These are phyloP conservation scores for Didymella pinodella DNA, from an alignment of 2,329 filamentous ascomycete species.

Conservation along the genomic window DNA sequence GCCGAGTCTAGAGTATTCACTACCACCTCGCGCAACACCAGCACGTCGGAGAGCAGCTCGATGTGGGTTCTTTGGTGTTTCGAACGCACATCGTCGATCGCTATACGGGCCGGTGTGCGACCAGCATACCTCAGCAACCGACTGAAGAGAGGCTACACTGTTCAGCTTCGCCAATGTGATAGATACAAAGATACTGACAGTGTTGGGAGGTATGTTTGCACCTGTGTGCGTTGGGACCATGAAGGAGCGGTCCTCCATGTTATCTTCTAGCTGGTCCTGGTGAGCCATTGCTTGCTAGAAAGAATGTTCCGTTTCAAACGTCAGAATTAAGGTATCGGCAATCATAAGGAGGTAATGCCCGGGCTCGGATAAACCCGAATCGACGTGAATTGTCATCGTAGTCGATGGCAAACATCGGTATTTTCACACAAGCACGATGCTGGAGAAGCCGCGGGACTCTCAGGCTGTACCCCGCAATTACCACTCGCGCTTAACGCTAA, in stretches of 20 bases:
- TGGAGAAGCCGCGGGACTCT: conserved; percentile 23
- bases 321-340: too few species aligned
- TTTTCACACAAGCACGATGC: conserved; percentile 13
- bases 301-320: background rate
- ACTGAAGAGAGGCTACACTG: conserved; percentile 49
- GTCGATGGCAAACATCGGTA: conserved; percentile 34
- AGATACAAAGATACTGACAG: conserved; percentile 26
- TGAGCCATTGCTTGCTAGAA: conserved; percentile 1
- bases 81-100: conserved; percentile 52
- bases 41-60: conserved; percentile 56
- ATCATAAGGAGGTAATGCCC: background rate
- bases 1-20: conserved; percentile 37
- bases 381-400: conserved; percentile 23
- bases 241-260: conserved; percentile 40
- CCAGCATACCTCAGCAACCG: conserved; percentile 53
- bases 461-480: conserved; percentile 33
- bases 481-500: conserved; percentile 24
- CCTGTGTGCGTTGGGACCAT: conserved; percentile 42
- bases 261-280: conserved; percentile 3
- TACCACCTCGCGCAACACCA: conserved; percentile 53
- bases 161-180: background rate
- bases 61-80: conserved; percentile 51
- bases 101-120: conserved; percentile 45
- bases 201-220: conserved; percentile 42
- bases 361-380: conserved; percentile 18